These are phyloP conservation scores for Trametes maxima DNA, from an alignment of 768 basidiomycete genomes.

Conservation along the genomic window DNA sequence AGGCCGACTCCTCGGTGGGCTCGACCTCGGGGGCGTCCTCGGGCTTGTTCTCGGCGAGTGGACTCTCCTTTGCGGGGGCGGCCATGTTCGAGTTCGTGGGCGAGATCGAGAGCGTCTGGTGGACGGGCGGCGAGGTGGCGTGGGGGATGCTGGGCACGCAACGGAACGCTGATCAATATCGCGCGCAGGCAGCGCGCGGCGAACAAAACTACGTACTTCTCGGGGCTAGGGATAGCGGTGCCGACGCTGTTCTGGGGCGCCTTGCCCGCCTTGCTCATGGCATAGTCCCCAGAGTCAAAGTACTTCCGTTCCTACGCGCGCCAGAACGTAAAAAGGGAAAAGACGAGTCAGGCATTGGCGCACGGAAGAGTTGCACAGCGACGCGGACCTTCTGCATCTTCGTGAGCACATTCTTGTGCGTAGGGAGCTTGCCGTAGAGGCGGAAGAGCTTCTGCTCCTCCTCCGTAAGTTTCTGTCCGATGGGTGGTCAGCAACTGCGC, in stretches of 20 bases:
- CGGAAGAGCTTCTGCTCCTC: slow-evolving; percentile 95
- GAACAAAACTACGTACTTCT: slow-evolving; percentile 65
- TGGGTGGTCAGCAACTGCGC: background rate
- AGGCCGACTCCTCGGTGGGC: slow-evolving; percentile 61
- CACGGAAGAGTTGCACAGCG: background rate
- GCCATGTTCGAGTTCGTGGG: slow-evolving; percentile 57
- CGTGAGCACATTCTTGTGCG: slow-evolving; percentile 88
- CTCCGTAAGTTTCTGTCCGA: slow-evolving; percentile 69
- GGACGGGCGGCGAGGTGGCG: slow-evolving; percentile 68
- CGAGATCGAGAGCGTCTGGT: slow-evolving; percentile 60
- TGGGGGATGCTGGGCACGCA: slow-evolving; percentile 76
- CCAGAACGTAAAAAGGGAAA: slow-evolving; percentile 1
- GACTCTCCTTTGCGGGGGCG: slow-evolving; percentile 61
- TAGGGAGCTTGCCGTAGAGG: slow-evolving; percentile 92
- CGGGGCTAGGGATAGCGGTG: slow-evolving; percentile 97
- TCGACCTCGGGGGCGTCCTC: slow-evolving; percentile 6
- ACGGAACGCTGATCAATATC: background rate
- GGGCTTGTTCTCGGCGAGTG: slow-evolving; percentile 32
- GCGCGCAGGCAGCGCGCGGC: background rate
- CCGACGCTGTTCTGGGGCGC: slow-evolving; percentile 88
- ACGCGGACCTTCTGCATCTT: slow-evolving; percentile 90
- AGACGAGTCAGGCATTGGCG: background rate
- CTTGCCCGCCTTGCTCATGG: slow-evolving; percentile 92
- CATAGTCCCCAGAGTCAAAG: slow-evolving; percentile 99
- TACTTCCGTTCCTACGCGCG: slow-evolving; percentile 89